Base-by-base conservation (phyloP, 441 rosid species). In the Populus trichocarpa region DNA sequence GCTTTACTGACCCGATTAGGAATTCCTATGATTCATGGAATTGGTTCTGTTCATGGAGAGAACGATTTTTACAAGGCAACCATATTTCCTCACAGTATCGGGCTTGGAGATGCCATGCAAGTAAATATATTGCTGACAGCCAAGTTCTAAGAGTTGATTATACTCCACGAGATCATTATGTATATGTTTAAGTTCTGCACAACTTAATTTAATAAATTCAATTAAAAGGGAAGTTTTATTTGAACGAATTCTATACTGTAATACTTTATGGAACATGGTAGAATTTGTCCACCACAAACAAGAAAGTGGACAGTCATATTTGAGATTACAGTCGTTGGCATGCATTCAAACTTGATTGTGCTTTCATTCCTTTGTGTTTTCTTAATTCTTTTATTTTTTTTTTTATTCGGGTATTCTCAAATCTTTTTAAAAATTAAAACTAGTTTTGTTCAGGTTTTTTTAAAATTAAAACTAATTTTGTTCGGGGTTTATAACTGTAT, bases 11-110 rank as follows among this genome's bases (percentile, higher is more conserved):
- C 94, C 20, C 78, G 94, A 46, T 89, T 95, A 38, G 92, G 92
- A 25, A 89, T 95, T 76, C 99, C 93, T 18, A 87, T 92, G 85
- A 90, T 95, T 63, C 90, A 92, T 32, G 99, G 92, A 63, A 89
- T 90, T 28, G 98, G 93, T 81, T 93, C 90, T 61, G 93, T 91
- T 83, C 98, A 93, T 78, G 98, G 98, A 33, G 88, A 93, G 75
- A 92, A 88, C 88, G 86, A 84, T 57, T 94, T 79, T 2, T 95
- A 89, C 80, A 87, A 85, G 0, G 93, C 98, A 16, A 95, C 98
- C 1, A 78, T 95, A 16, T 92, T 93, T 75, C 95, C 99, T 25
- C 98, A 90, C 76, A 95, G 90, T 70, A 65, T 95, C 66, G 96
- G 92, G 26, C 93, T 95, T 2, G 99, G 96, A 82, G 95, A 91